Evolutionary conservation across 106 monocot species (phyloP).

Genomic region (Dendrobium nobile): DNA sequence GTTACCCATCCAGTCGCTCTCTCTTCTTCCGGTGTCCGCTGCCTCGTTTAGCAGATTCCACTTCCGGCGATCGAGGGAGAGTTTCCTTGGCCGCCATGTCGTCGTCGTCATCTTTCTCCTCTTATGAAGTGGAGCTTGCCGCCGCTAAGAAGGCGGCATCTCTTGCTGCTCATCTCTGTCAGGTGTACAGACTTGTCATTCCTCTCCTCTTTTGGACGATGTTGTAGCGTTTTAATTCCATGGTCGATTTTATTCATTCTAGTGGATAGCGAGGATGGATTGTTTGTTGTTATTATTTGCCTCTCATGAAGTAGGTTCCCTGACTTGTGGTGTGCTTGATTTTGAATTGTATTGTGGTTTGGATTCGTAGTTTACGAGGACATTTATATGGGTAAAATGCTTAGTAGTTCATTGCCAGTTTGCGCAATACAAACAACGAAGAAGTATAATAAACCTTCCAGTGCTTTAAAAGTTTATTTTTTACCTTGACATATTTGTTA

Average conservation of each 20-base stretch:
- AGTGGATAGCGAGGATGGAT: too few relatives aligned
- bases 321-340: neutral
- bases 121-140: slow-evolving; percentile 66
- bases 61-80: neutral
- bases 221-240: too few relatives aligned
- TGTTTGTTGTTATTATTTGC: too few relatives aligned
- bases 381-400: neutral
- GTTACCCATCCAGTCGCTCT: neutral
- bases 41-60: neutral
- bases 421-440: neutral
- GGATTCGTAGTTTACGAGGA: too few relatives aligned
- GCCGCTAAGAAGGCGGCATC: slow-evolving; percentile 88
- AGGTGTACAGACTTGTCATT: slow-evolving; percentile 22
- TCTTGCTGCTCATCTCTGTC: slow-evolving; percentile 83
- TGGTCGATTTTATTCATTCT: too few relatives aligned
- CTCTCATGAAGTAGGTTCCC: neutral
- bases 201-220: neutral
- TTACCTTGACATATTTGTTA: neutral
- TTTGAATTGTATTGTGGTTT: neutral
- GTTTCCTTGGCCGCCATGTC: slow-evolving; percentile 9
- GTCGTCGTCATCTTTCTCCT: slow-evolving; percentile 2
- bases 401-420: neutral
- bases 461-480: neutral
- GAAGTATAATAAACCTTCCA: neutral
- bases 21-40: neutral